Evolutionary conservation across 805 yeast genomes (phyloP).

Genomic region (Scheffersomyces stipitis): DNA sequence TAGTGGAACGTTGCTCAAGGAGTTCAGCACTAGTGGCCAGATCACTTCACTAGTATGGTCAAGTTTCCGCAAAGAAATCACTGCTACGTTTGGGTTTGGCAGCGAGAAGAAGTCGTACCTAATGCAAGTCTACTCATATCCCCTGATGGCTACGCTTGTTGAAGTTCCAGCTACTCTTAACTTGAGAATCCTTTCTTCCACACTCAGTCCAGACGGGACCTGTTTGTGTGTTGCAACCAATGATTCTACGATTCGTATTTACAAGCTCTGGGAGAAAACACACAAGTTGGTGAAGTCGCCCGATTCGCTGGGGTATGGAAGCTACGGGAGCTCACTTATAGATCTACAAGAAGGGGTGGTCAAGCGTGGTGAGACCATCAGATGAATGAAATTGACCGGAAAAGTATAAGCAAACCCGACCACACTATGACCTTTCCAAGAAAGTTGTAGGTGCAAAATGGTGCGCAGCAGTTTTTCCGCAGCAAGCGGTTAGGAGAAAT

Average conservation of each 20-base stretch:
- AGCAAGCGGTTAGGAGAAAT: too few relatives aligned
- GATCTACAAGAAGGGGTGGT: constrained; percentile 10
- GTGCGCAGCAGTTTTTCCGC: too few relatives aligned
- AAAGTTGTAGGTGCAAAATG: too few relatives aligned
- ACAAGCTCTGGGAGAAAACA: constrained; percentile 60
- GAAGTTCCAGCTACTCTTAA: constrained; percentile 52
- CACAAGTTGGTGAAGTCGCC: constrained; percentile 1
- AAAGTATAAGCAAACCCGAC: too few relatives aligned
- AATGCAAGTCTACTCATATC: constrained; percentile 67
- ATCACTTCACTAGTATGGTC: constrained; percentile 84
- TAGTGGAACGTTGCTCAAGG: constrained; percentile 68
- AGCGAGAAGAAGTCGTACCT: constrained; percentile 50
- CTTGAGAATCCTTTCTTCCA: constrained; percentile 65
- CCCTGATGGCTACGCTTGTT: constrained; percentile 49
- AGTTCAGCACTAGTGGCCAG: constrained; percentile 64
- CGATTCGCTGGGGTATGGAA: constrained; percentile 1
- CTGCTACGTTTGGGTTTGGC: constrained; percentile 82
- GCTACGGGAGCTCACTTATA: constrained; percentile 9
- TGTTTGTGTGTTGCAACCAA: constrained; percentile 72
- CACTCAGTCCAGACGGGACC: constrained; percentile 60
- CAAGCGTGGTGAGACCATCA: not conserved
- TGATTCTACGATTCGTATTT: constrained; percentile 76
- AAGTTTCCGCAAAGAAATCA: constrained; percentile 55
- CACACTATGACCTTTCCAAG: too few relatives aligned
- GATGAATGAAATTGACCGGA: too few relatives aligned